Evolutionary conservation across 495 filamentous ascomycete species (phyloP).

Genomic region (Daldinia bambusicola): DNA sequence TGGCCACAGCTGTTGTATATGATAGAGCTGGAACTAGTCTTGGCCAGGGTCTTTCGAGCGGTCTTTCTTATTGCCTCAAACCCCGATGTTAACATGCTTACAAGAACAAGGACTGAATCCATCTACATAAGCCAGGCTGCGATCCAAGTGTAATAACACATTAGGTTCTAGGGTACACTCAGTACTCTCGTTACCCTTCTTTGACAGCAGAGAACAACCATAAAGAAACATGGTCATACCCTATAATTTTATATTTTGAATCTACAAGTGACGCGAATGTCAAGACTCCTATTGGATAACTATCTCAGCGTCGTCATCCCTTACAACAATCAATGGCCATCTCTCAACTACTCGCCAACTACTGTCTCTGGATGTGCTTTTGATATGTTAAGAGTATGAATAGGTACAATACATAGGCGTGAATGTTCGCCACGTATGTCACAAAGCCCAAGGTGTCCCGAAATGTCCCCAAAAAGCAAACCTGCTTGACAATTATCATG

Average conservation of each 20-base stretch:
- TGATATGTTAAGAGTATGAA: neutral
- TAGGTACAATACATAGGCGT: neutral
- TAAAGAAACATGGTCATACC: neutral
- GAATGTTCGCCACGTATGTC: constrained; percentile 40
- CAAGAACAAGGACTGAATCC: constrained; percentile 1
- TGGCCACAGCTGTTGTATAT: neutral
- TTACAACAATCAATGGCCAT: neutral
- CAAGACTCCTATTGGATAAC: neutral
- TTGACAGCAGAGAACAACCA: neutral
- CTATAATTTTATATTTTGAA: neutral
- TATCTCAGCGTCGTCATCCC: neutral
- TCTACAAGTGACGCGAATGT: neutral
- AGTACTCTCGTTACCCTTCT: neutral
- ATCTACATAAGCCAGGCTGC: neutral
- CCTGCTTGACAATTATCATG: constrained; percentile 41
- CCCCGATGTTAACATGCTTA: neutral
- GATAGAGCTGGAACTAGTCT: neutral
- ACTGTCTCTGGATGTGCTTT: neutral
- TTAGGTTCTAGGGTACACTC: no score
- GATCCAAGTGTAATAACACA: neutral
- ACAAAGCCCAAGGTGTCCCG: neutral
- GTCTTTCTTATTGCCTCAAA: neutral
- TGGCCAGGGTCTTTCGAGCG: neutral
- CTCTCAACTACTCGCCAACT: neutral
- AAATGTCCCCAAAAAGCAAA: constrained; percentile 23